Evolutionary conservation across 2,329 filamentous ascomycete genomes (phyloP).

Genomic region (Gnomoniopsis smithogilvyi): DNA sequence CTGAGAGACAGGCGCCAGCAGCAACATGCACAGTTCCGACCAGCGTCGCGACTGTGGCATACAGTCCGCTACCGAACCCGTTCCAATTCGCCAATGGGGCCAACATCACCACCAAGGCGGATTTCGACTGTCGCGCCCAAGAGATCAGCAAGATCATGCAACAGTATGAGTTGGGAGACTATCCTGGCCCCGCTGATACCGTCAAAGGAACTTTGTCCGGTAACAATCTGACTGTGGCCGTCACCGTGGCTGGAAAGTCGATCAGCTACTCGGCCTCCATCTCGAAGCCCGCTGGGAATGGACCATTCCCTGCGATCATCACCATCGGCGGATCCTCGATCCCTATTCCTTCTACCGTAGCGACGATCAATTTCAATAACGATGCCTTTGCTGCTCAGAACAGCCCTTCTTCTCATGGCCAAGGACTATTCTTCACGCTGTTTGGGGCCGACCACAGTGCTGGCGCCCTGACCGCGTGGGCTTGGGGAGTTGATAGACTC

Average conservation of each 20-base stretch:
- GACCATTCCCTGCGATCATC: conserved; percentile 56
- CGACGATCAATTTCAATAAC: conserved; percentile 57
- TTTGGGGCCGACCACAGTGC: conserved; percentile 54
- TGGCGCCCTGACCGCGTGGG: conserved; percentile 59
- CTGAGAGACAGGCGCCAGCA: conserved; percentile 30
- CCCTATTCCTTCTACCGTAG: conserved; percentile 51
- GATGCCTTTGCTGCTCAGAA: conserved; percentile 53
- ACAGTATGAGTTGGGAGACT: conserved; percentile 48
- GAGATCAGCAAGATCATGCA: conserved; percentile 47
- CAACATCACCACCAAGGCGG: conserved; percentile 40
- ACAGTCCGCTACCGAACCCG: conserved; percentile 42
- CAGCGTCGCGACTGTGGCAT: conserved; percentile 33
- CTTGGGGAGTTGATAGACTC: conserved; percentile 59
- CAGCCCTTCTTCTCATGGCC: conserved; percentile 44
- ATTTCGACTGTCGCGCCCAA: conserved; percentile 45
- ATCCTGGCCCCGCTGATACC: conserved; percentile 42
- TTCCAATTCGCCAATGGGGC: conserved; percentile 42
- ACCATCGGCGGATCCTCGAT: conserved; percentile 52
- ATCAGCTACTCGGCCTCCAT: conserved; percentile 43
- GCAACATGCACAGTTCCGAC: conserved; percentile 31
- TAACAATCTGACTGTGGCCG: conserved; percentile 39
- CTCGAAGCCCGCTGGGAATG: conserved; percentile 38
- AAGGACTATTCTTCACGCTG: conserved; percentile 57
- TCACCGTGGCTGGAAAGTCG: conserved; percentile 41
- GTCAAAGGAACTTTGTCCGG: conserved; percentile 43